Conservation (phyloP, 2,329 filamentous ascomycete genomes). For the Metarhizium humberi region DNA sequence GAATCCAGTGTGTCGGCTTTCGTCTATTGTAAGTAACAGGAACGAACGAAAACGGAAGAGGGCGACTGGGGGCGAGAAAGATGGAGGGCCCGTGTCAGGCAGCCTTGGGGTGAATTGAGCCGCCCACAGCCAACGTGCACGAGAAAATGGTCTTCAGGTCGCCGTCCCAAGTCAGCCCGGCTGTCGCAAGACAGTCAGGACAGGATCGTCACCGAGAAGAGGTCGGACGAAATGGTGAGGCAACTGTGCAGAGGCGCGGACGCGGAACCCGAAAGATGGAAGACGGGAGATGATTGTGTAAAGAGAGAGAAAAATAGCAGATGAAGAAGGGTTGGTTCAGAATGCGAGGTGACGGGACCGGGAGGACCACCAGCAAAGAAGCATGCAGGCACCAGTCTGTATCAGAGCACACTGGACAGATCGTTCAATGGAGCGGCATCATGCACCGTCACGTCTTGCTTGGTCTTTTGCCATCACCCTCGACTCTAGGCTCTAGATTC, state of each 20-base stretch:
- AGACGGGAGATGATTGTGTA: too few species aligned
- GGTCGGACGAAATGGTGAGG: too few species aligned
- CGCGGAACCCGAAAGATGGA: too few species aligned
- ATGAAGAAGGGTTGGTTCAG: neutral
- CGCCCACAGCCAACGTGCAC: neutral
- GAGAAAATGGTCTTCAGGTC: too few species aligned
- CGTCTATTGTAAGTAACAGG: neutral
- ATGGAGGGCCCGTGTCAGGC: neutral
- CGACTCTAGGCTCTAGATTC: neutral
- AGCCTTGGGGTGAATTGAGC: neutral
- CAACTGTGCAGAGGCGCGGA: too few species aligned
- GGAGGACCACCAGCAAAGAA: neutral
- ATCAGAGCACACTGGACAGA: too few species aligned
- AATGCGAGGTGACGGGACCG: neutral
- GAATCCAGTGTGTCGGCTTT: neutral
- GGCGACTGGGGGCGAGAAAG: neutral
- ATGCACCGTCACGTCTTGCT: too few species aligned
- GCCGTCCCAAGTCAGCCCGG: too few species aligned
- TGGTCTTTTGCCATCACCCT: neutral
- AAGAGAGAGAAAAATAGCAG: too few species aligned
- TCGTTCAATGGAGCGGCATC: too few species aligned
- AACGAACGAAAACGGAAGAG: neutral
- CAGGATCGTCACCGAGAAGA: too few species aligned
- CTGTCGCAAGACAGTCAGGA: neutral
- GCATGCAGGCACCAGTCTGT: neutral